Evolutionary conservation across 1,139 yeast genomes (phyloP), one percentile per base, ranked within the genome.

Genomic region (Meyerozyma smithsonii): DNA sequence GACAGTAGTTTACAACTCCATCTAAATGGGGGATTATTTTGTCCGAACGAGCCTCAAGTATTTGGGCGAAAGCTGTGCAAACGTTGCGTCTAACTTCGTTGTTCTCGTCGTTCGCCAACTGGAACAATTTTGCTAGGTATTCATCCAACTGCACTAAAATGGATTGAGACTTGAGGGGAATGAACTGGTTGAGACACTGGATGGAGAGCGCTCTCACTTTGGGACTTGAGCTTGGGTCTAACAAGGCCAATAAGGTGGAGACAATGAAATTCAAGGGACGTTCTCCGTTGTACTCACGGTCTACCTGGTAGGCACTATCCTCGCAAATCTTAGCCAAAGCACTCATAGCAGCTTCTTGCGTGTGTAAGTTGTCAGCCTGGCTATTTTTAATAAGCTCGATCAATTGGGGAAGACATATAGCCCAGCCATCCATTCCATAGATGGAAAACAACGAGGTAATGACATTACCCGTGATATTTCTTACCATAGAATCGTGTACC

Each of bases 401-500:
- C 40, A 92, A 69, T 48, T 78, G 81, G 1, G 85, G 81, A 24
- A 92, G 64, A 18, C 84, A 72, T 35, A 76, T 77, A 2, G 95
- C 89, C 96, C 96, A 88, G 23, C 73, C 70, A 24, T 66, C 61
- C 34, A 86, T 69, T 1, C 96, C 95, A 37, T 79, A 77, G n/a
- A 78, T 69, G 7, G 84, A 72, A 50, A 90, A 84, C 32, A 92
- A 64, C 0, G 96, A 75, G 2, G 97, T 86, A 39, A 92, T 81
- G 39, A 89, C 95, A 55, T 83, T 90, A 35, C 97, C 96, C 11
- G 96, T 82, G 45, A 90, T 87, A 55, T 86, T 88, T 46, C 96
- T 74, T 19, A 90, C 86, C 53, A 86, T 65, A 15, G 67, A 59
- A 45, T 79, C 79, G 1, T 64, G 53, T 42, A 79, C 85, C 37